Conservation (phyloP, 768 basidiomycete genomes). For the Cystobasidium tubakii region DNA sequence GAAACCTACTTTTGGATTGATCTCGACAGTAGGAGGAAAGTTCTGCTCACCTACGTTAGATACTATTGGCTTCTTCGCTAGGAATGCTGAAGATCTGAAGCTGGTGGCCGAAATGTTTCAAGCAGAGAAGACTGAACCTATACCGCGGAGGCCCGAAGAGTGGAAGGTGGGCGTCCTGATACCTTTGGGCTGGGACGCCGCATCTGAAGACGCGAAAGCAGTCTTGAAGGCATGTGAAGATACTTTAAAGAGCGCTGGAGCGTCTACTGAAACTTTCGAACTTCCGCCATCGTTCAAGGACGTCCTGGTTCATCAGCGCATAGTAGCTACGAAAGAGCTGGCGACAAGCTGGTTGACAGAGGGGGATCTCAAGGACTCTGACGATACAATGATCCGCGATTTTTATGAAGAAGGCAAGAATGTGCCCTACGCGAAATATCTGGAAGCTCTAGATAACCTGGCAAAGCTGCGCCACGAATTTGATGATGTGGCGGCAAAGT, state of each 20-base stretch:
- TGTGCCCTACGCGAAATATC: conserved; percentile 39
- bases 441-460: conserved; percentile 46
- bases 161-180: conserved; percentile 29
- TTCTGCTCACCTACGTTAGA: conserved; percentile 8
- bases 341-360: not conserved
- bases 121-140: conserved; percentile 41
- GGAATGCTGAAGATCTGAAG: conserved; percentile 47
- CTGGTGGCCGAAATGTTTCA: conserved; percentile 46
- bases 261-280: conserved; percentile 42
- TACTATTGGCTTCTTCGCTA: conserved; percentile 47
- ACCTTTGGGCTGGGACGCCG: conserved; percentile 39
- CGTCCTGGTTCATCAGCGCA: not conserved
- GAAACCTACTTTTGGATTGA: conserved; percentile 49
- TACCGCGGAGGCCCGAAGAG: not conserved
- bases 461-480: conserved; percentile 45
- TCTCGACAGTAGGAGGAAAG: conserved; percentile 48
- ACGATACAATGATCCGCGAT: conserved; percentile 36
- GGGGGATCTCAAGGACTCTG: not conserved
- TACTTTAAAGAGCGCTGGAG: not conserved
- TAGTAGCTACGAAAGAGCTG: conserved; percentile 21
- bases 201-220: conserved; percentile 33
- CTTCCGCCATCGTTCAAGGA: conserved; percentile 45
- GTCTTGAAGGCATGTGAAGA: conserved; percentile 33
- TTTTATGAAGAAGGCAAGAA: conserved; percentile 38
- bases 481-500: conserved; percentile 46